Conservation (phyloP, 139 green algal genomes). For the Coelastrella sp. region DNA sequence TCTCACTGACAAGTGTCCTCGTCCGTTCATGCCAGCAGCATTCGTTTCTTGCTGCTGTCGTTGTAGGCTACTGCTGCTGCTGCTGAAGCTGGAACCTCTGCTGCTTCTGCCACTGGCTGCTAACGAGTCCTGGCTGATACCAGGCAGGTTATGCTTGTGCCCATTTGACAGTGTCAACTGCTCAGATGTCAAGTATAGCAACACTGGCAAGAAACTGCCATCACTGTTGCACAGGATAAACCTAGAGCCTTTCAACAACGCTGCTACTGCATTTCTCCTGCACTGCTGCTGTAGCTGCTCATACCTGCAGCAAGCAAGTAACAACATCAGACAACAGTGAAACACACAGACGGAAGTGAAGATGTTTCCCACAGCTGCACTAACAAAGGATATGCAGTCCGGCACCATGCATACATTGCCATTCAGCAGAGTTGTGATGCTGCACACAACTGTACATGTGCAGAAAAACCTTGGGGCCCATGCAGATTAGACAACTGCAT, state of each 20-base stretch:
- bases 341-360: not conserved
- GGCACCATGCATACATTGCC: no score
- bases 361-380: not conserved
- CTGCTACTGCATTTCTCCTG: not conserved
- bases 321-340: not conserved
- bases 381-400: no score
- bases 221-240: conserved; percentile 7
- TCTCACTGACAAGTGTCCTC: not conserved
- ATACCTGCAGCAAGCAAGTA: conserved; percentile 1
- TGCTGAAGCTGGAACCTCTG: not conserved
- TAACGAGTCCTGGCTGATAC: no score
- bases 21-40: not conserved
- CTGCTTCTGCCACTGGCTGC: not conserved
- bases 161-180: not conserved
- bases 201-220: conserved; percentile 3
- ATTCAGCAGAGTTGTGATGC: no score
- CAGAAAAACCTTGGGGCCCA: no score
- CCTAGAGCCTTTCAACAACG: not conserved
- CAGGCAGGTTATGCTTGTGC: not conserved
- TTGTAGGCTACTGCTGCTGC: not conserved
- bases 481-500: no score
- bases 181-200: conserved; percentile 14
- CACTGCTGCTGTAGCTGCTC: not conserved
- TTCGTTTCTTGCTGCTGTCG: conserved; percentile 15
- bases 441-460: no score